Conservation (phyloP, 495 filamentous ascomycete genomes). For the Penicillium subrubescens region DNA sequence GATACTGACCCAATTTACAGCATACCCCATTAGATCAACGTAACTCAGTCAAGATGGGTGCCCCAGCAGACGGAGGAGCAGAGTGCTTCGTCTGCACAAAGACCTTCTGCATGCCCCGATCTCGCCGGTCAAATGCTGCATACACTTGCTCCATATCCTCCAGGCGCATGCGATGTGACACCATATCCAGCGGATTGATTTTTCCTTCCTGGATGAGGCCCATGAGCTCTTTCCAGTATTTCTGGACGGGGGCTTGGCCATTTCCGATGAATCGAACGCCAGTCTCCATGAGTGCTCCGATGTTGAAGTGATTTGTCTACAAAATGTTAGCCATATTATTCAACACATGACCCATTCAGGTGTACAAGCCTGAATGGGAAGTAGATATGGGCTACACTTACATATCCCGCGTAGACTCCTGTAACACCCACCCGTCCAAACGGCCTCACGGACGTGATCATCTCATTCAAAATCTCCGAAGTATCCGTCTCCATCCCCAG, state of each 20-base stretch:
- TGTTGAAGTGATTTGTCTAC: slow-evolving; percentile 79
- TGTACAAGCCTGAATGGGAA: neutral
- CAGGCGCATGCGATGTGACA: slow-evolving; percentile 73
- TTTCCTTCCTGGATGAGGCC: slow-evolving; percentile 67
- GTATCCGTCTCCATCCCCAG: slow-evolving; percentile 83
- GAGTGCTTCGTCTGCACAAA: slow-evolving; percentile 72
- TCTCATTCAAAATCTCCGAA: slow-evolving; percentile 85
- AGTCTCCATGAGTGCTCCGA: slow-evolving; percentile 82
- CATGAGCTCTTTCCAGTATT: slow-evolving; percentile 37
- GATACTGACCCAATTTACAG: neutral
- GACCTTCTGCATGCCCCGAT: slow-evolving; percentile 71
- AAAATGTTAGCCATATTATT: neutral
- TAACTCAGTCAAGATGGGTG: slow-evolving; percentile 52
- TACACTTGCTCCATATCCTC: slow-evolving; percentile 66
- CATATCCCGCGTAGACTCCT: slow-evolving; percentile 80
- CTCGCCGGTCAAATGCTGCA: slow-evolving; percentile 62
- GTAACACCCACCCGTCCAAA: slow-evolving; percentile 79
- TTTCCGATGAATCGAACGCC: slow-evolving; percentile 7
- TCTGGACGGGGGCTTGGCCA: slow-evolving; percentile 6
- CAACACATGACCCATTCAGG: neutral
- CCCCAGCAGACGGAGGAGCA: slow-evolving; percentile 52
- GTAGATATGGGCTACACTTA: slow-evolving; percentile 40
- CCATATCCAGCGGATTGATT: slow-evolving; percentile 76
- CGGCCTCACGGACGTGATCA: slow-evolving; percentile 74
- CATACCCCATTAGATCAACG: neutral